Evolutionary conservation across 31 red algal species (phyloP).

Genomic region (Asparagopsis taxiformis): DNA sequence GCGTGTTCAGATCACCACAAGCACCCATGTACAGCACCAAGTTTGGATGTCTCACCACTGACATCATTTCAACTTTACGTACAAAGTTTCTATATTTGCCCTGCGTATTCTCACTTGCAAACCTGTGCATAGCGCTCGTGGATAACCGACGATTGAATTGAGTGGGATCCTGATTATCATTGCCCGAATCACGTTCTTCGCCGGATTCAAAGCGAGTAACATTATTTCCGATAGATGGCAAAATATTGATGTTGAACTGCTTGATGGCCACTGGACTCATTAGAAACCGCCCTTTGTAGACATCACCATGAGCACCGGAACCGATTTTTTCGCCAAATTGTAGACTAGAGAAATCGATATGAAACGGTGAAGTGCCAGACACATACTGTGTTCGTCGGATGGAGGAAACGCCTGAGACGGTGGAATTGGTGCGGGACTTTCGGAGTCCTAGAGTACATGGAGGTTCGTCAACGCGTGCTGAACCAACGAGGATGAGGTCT

Average conservation of each 20-base stretch:
- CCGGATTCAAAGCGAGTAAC: neutral
- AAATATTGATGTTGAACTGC: conserved; percentile 34
- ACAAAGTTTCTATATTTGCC: conserved; percentile 43
- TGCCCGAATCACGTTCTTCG: neutral
- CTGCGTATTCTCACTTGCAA: conserved; percentile 8
- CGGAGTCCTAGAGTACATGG: neutral
- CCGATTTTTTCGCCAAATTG: conserved; percentile 66
- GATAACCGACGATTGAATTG: conserved; percentile 10
- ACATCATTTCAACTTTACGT: conserved; percentile 70
- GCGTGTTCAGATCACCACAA: conserved; percentile 40
- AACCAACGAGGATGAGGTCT: too few relatives aligned
- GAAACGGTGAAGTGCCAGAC: conserved; percentile 23
- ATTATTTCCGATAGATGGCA: neutral
- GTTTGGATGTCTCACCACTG: conserved; percentile 86
- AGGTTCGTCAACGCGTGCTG: too few relatives aligned
- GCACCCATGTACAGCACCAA: conserved; percentile 86
- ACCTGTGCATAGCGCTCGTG: conserved; percentile 6
- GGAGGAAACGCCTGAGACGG: neutral
- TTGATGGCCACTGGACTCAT: conserved; percentile 89
- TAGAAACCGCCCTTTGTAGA: conserved; percentile 80
- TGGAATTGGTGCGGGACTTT: too few relatives aligned
- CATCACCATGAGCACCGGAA: conserved; percentile 71
- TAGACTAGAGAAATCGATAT: conserved; percentile 64
- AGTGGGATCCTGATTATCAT: neutral
- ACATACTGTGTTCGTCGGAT: neutral